Conservation (phyloP, 2,329 filamentous ascomycete genomes). For the Colletotrichum aenigma region DNA sequence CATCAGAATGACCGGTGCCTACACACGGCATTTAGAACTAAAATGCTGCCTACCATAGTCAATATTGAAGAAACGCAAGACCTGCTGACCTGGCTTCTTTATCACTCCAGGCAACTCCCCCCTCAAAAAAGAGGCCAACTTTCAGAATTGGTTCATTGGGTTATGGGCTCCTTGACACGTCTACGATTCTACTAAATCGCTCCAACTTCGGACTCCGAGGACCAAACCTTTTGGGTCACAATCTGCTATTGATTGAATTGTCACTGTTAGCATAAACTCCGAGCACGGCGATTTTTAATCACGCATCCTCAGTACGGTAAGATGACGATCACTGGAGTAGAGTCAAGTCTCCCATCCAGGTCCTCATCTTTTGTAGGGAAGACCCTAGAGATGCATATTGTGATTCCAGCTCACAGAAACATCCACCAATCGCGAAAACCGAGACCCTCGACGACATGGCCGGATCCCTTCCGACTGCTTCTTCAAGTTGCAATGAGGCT, state of each 20-base stretch:
- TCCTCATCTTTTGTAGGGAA: not conserved
- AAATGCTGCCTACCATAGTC: not conserved
- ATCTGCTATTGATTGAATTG: not conserved
- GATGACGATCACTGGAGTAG: not conserved
- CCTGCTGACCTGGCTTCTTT: not conserved
- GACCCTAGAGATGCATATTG: not conserved
- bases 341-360: not conserved
- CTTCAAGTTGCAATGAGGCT: no score
- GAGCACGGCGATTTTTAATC: not conserved
- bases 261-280: not conserved
- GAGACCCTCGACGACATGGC: not conserved
- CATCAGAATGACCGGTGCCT: not conserved
- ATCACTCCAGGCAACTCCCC: not conserved
- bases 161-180: not conserved
- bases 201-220: not conserved
- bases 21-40: not conserved
- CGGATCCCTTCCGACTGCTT: not conserved
- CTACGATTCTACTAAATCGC: not conserved
- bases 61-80: not conserved
- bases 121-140: not conserved
- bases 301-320: not conserved
- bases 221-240: not conserved
- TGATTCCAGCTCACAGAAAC: not conserved
- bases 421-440: not conserved
- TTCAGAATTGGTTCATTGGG: not conserved